Evolutionary conservation across 2,329 filamentous ascomycete genomes (phyloP).

Genomic region (Trichophaea hybrida): DNA sequence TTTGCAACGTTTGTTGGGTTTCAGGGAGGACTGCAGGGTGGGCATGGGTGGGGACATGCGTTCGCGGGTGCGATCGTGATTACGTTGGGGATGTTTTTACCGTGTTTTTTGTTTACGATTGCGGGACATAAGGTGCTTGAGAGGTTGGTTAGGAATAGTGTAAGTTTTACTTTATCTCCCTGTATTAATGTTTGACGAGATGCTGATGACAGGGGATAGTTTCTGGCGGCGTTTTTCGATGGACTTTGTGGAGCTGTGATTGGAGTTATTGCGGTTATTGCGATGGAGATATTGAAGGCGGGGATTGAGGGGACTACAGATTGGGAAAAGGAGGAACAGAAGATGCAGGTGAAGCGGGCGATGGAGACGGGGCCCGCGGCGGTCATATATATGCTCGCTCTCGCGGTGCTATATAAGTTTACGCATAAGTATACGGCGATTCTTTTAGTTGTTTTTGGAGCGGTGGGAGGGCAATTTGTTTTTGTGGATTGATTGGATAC

Average conservation of each 20-base stretch:
- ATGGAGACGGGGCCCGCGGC: constrained; percentile 26
- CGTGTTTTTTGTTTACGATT: constrained; percentile 30
- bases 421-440: constrained; percentile 28
- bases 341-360: constrained; percentile 4
- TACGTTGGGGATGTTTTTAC: constrained; percentile 31
- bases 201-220: constrained; percentile 20
- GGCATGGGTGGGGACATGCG: constrained; percentile 26
- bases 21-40: constrained; percentile 27
- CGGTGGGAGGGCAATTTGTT: constrained; percentile 29
- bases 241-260: constrained; percentile 29
- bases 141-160: constrained; percentile 29
- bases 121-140: constrained; percentile 29
- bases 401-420: constrained; percentile 28
- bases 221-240: constrained; percentile 30
- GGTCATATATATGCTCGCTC: constrained; percentile 26
- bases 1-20: constrained; percentile 31
- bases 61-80: constrained; percentile 30
- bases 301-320: constrained; percentile 25
- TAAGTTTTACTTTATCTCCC: constrained; percentile 7
- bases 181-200: neutral
- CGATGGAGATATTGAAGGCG: constrained; percentile 28
- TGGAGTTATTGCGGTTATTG: constrained; percentile 29
- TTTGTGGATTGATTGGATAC: constrained; percentile 10
- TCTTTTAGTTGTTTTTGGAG: constrained; percentile 26
- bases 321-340: too few relatives aligned